Evolutionary conservation across 1,284 basidiomycete species (phyloP), one percentile per base, ranked within the genome.

Genomic region (Xanthoconium separans): DNA sequence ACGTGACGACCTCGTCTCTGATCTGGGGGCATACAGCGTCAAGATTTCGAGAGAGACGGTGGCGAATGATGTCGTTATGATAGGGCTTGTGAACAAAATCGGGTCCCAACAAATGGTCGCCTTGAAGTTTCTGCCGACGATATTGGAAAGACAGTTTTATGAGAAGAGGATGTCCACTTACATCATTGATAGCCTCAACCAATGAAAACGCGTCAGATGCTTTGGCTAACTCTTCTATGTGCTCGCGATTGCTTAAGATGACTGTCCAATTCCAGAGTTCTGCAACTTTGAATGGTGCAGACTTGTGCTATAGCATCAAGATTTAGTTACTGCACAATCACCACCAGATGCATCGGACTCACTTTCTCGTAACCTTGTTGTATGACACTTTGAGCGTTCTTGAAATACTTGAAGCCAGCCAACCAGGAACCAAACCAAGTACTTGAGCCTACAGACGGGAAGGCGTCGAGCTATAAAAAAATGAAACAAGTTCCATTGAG

Each of bases 211-310:
- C 58, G 20, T 76, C 75, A 0, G 70, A 63, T 2, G 73, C 71
- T 37, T 62, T 73, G 5, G 71, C 63, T 10, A 81, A 40, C 36
- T 81, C 79, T 6, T 77, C 73, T 10, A 77, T 58, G 16, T 72
- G 57, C n/a, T 66, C 58, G 0, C 55, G 65, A 6, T 65, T 71
- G 29, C 61, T 71, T 1, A 78, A 53, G 29, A 81, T 40, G 16
- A 82, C 68, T 0, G 70, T 51, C 80, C 78, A 81, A 34, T 61
- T 58, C 30, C 65, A 63, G 2, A 70, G 53, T 2, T 68, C 62
- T 0, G 78, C 64, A 0, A 82, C 56, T 54, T 76, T 79, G 70
- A 79, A 81, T 6, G 68, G 61, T 0, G 55, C 51, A 34, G 66
- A 62, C 15, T 67, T 70, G 50, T 53, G n/a, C 52, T 53, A 33